A percentile compares a stretch with the other conserved stretches of the same genome.
Conservation (phyloP, 257 asterid genomes). For the Cynanchum wilfordii region DNA sequence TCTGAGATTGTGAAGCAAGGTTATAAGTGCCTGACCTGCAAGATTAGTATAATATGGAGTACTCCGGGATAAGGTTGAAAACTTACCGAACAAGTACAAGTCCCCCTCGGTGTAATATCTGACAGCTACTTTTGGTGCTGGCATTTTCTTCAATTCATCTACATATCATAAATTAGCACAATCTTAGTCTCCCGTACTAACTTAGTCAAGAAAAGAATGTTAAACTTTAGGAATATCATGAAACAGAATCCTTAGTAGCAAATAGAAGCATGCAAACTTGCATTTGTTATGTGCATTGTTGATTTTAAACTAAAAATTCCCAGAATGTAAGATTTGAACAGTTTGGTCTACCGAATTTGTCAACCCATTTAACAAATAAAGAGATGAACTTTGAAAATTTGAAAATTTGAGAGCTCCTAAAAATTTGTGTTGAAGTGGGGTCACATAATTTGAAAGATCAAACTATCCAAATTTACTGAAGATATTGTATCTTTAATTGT, state of each 20-base stretch:
- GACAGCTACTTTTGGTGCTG: constrained; percentile 74
- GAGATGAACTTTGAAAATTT: not conserved
- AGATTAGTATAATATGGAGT: not conserved
- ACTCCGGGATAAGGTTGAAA: not conserved
- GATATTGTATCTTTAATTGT: no score
- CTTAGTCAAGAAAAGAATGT: not conserved
- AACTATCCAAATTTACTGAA: no score
- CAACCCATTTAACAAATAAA: not conserved
- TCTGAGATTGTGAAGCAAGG: constrained; percentile 37
- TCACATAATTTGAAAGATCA: no score
- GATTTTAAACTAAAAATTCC: not conserved
- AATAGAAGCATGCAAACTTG: not conserved
- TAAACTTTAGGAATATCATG: not conserved
- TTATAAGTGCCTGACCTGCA: not conserved
- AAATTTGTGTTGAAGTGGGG: not conserved
- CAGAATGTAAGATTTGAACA: not conserved
- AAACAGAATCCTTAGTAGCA: not conserved
- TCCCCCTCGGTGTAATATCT: constrained; percentile 84
- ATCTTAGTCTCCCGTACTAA: not conserved
- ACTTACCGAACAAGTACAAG: constrained; percentile 88
- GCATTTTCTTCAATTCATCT: constrained; percentile 70
- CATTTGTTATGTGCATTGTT: not conserved
- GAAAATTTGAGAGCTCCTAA: not conserved
- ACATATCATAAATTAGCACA: constrained; percentile 11
- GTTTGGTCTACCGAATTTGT: not conserved